Evolutionary conservation across 2,329 filamentous ascomycete species (phyloP), one percentile per base, ranked within the genome.

Genomic region (Aureobasidium sp.): DNA sequence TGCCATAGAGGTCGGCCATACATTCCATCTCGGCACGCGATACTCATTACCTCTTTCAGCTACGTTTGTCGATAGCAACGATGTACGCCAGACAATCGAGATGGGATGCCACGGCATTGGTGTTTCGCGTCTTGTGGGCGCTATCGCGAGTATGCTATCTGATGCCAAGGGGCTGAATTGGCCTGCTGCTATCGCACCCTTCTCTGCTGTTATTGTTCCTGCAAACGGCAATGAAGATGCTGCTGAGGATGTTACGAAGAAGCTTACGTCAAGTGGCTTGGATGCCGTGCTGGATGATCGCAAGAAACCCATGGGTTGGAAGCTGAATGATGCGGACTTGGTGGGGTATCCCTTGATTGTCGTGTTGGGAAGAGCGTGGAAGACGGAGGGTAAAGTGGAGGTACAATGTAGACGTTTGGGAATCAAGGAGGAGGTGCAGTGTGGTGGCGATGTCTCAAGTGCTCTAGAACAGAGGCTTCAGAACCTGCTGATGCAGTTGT

Each of bases 51-150:
- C 91, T 0, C 80, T 99, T 0, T 77, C 82, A 8, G 88, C 90
- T 1, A 79, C 75, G 0, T 82, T 94, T 2, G 67, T 70, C n/a
- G 65, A 69, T 50, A 68, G 66, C n/a, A 70, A 67, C 29, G 70
- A 73, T 34, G 66, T 75, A 17, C 72, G 73, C 9, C 79, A 85
- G 0, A 80, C 86, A 0, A 82, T 96, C 70, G 85, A 96, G 66
- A 99, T 99, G 94, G 94, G 94, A 61, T 99, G 94, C 72, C 91
- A 97, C 71, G 94, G 94, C 0, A 95, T 99, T 64, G 94, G 94
- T 1, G 85, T 99, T 20, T 96, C 91, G 5, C 87, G 94, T 48
- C 86, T 99, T 68, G 87, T 99, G 64, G 91, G 88, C 9, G 91
- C 94, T 1, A 85, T 94, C 0, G 92, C 92, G 1, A 87, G 93